Base-by-base conservation (phyloP, 2,329 filamentous ascomycete genomes). In the Arthrinium phaeospermum region DNA sequence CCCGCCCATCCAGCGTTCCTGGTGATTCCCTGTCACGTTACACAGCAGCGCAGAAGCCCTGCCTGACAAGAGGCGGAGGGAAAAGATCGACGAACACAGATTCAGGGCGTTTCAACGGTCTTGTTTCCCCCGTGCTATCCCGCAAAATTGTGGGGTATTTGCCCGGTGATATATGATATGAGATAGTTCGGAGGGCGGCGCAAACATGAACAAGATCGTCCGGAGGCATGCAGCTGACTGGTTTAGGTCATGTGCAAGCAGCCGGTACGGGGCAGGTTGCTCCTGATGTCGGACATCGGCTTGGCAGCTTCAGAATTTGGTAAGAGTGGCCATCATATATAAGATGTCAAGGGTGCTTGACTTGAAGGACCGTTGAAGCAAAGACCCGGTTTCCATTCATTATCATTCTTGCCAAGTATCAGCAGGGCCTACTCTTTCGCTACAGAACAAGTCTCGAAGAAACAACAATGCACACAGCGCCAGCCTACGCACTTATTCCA, bases 81-180 rank as follows among this genome's bases (percentile, higher is more conserved):
- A 41, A 7, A 37, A 1, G 34, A 41, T 24, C 34, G 34, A 4
- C 34, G 19, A n/a, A n/a, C 57, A 41, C 19, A 14, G 3, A 41
- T n/a, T 10, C 57, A 24, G 30, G 57, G 57, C 34, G 57, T 41
- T 10, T 6, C 12, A n/a, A 41, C 19, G 30, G 30, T 22, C 5
- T 34, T 30, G 27, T 34, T 34, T 22, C 16, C 13, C 41, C 2
- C 19, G 19, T 22, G 19, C 34, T 41, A 64, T 22, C 7, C 34
- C 34, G 19, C 3, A 41, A 34, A 1, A 14, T 3, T 2, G 19
- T 41, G 2, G 5, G 7, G 10, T 4, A 41, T 41, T 41, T 64
- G 57, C 34, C 57, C 19, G 19, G 34, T 41, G 57, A 64, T 64
- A 64, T 64, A 41, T 64, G 34, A 64, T 64, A 41, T n/a, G 16